These are phyloP conservation scores for Melastoma malabathricum DNA, from an alignment of 345 rosid species.

Conservation along the genomic window DNA sequence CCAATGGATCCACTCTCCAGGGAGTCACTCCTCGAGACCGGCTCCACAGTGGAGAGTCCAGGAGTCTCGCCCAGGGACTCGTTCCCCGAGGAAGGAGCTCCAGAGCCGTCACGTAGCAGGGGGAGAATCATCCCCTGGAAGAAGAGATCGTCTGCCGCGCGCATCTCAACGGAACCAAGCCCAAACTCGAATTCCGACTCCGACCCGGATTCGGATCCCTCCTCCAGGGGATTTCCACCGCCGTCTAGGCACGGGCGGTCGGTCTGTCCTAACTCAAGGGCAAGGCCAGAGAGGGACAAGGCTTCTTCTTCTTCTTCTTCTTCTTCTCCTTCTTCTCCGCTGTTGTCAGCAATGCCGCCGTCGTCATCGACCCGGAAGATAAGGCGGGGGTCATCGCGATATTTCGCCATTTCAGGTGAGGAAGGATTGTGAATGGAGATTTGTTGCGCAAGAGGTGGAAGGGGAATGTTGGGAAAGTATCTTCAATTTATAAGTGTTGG, in stretches of 20 bases:
- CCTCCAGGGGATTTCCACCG: neutral
- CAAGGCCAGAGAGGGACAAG: conserved; percentile 11
- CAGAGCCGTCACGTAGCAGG: conserved; percentile 3
- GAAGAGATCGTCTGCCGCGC: conserved; percentile 16
- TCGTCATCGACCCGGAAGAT: no score
- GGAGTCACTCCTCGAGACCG: conserved; percentile 9
- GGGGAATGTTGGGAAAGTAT: no score
- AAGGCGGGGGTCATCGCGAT: no score
- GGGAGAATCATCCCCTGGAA: conserved; percentile 15
- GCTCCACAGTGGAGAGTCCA: neutral
- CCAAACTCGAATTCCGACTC: neutral
- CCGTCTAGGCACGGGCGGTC: neutral
- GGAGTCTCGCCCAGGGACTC: neutral
- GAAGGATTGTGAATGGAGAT: no score
- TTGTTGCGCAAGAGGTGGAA: no score
- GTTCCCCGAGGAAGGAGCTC: conserved; percentile 1
- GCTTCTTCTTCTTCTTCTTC: conserved; percentile 13
- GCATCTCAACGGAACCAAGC: conserved; percentile 10
- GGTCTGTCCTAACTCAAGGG: neutral
- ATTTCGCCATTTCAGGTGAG: no score
- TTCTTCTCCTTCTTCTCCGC: neutral
- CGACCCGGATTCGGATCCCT: neutral
- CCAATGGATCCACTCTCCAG: conserved; percentile 10
- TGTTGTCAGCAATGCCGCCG: no score
- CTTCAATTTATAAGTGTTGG: no score